Evolutionary conservation across 306 rosid species (phyloP).

Genomic region (Urtica urens): DNA sequence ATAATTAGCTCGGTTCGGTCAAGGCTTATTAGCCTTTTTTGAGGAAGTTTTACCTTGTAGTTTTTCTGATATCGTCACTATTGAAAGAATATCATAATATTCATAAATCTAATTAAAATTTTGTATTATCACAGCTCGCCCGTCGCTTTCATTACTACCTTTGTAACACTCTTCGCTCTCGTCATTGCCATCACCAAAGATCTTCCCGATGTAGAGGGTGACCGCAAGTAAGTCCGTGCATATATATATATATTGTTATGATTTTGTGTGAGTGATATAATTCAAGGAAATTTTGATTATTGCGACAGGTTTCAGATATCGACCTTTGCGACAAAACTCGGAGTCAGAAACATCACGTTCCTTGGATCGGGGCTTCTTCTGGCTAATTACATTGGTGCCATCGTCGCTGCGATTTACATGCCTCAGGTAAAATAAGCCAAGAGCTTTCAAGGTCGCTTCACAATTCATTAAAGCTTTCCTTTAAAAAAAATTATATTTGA

Average conservation of each 20-base stretch:
- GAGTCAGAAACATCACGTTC: conserved; percentile 77
- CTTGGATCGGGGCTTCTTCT: conserved; percentile 92
- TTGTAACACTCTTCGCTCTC: conserved; percentile 87
- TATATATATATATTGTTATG: too few relatives aligned
- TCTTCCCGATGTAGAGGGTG: conserved; percentile 97
- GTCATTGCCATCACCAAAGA: conserved; percentile 96
- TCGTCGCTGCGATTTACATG: conserved; percentile 56
- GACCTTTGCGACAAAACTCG: conserved; percentile 87
- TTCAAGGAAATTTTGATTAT: background rate
- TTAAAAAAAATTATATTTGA: background rate
- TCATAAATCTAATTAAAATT: too few relatives aligned
- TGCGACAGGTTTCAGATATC: conserved; percentile 71
- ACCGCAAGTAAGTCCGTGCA: conserved; percentile 60
- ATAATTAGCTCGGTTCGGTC: too few relatives aligned
- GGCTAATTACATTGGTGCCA: conserved; percentile 60
- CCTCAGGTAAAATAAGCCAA: conserved; percentile 47
- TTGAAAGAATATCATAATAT: too few relatives aligned
- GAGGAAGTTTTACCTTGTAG: too few relatives aligned
- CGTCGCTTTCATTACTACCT: conserved; percentile 80
- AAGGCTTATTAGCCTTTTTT: too few relatives aligned
- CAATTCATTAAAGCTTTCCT: background rate
- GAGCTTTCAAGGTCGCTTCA: too few relatives aligned
- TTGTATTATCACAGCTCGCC: conserved; percentile 95
- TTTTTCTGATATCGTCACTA: too few relatives aligned
- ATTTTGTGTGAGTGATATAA: too few relatives aligned